Evolutionary conservation across 495 filamentous ascomycete genomes (phyloP), one percentile per base, ranked within the genome.

Genomic region (Penicillium dipodomyicola): DNA sequence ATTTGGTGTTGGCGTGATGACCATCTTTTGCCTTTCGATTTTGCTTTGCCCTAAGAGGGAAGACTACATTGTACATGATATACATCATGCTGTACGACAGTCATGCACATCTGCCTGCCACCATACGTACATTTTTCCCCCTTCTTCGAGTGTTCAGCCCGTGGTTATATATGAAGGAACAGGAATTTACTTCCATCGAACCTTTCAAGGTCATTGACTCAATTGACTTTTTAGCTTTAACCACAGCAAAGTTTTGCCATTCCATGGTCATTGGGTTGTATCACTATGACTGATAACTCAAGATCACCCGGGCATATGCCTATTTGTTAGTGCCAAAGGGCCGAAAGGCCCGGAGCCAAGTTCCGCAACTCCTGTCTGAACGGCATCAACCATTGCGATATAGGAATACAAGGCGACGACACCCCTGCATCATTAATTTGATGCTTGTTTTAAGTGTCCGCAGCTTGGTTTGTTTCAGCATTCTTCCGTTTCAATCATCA

Each of bases 391-490:
- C 25, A 20, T 29, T 35, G 32, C 49, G 17, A 11, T 48, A 14
- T 27, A 2, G 23, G n/a, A 23, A 8, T 19, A 11, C 5, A 32
- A 32, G n/a, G 47, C 42, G 54, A 67, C 61, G 64, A 67, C 58
- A 67, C 49, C 32, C 17, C 41, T 64, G 46, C 64, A 67, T 64
- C 66, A 67, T 67, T 44, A 32, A 4, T 25, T 41, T 39, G 19
- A 5, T 6, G 2, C 19, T 32, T 4, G 19, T 41, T n/a, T 25
- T 17, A n/a, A 39, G 7, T 39, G 35, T 17, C n/a, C 7, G 6
- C 2, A 15, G 19, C 25, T 25, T 44, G n/a, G 41, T 25, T 3
- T 43, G 8, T 40, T 35, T 10, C 32, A 45, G 25, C 5, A 5
- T 15, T 20, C 10, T 19, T 17, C 29, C 47, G 12, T 47, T n/a